phyloP scores from a whole-genome alignment of 2,329 filamentous ascomycete genomes.

The Alternaria arbusti region DNA sequence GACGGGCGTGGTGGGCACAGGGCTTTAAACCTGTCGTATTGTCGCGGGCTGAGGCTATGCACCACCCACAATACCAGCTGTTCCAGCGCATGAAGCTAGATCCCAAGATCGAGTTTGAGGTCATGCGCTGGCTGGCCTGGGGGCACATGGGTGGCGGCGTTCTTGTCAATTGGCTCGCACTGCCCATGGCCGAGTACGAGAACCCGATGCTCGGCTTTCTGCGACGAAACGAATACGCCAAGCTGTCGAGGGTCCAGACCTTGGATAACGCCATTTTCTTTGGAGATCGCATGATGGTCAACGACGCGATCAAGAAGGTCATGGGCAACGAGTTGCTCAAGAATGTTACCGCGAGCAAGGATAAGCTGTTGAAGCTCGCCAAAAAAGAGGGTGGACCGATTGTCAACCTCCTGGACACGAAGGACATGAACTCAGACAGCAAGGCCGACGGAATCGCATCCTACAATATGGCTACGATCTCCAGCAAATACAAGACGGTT shows the following conservation, averaged over 20 bases:
- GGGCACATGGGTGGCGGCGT: slow-evolving; percentile 86
- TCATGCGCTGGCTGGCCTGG: slow-evolving; percentile 92
- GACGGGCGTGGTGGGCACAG: slow-evolving; percentile 92
- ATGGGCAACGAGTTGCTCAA: slow-evolving; percentile 61
- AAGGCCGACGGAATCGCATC: slow-evolving; percentile 74
- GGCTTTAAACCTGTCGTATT: slow-evolving; percentile 88
- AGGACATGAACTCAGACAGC: slow-evolving; percentile 69
- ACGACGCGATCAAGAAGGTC: slow-evolving; percentile 51
- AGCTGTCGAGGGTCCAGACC: slow-evolving; percentile 75
- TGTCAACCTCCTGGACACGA: slow-evolving; percentile 59
- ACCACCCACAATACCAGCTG: slow-evolving; percentile 77
- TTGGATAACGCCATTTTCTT: slow-evolving; percentile 76
- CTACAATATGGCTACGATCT: slow-evolving; percentile 71
- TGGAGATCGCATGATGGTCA: slow-evolving; percentile 64
- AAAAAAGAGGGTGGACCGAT: slow-evolving; percentile 63
- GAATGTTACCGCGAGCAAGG: slow-evolving; percentile 62
- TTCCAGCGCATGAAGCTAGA: slow-evolving; percentile 61
- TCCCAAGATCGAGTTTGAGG: slow-evolving; percentile 56
- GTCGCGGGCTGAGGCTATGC: slow-evolving; percentile 78
- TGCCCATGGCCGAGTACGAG: slow-evolving; percentile 81
- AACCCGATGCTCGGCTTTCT: slow-evolving; percentile 75
- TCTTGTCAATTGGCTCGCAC: slow-evolving; percentile 76
- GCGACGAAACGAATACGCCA: slow-evolving; percentile 75
- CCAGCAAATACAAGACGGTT: slow-evolving; percentile 69
- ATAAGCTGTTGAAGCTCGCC: slow-evolving; percentile 64